phyloP scores from a whole-genome alignment of 2,329 filamentous ascomycete genomes.

The Stylonectria norvegica region DNA sequence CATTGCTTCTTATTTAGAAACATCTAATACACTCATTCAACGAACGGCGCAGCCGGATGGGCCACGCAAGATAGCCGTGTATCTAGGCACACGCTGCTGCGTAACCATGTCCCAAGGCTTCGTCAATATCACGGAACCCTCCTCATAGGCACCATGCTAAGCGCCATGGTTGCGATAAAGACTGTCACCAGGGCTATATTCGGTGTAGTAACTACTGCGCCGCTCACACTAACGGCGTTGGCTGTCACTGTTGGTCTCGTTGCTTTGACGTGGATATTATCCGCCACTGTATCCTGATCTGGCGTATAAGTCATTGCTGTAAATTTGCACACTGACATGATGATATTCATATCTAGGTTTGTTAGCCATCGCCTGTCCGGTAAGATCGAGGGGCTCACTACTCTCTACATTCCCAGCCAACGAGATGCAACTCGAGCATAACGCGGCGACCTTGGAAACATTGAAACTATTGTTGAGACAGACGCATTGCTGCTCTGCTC shows the following conservation, averaged over 20 bases:
- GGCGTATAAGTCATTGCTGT: constrained; percentile 26
- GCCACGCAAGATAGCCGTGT: no score
- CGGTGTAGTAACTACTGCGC: no score
- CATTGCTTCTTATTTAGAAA: no score
- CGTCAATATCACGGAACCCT: no score
- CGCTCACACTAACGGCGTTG: no score
- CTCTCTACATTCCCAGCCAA: constrained; percentile 30
- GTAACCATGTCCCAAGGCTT: no score
- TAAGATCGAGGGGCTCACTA: constrained; percentile 25
- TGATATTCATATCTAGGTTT: constrained; percentile 37
- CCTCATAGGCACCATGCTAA: no score
- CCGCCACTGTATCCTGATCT: constrained; percentile 29
- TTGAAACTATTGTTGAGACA: constrained; percentile 40
- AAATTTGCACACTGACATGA: constrained; percentile 37
- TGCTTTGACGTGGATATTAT: constrained; percentile 35
- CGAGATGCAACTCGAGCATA: constrained; percentile 39
- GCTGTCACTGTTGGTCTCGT: constrained; percentile 22
- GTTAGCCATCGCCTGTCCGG: constrained; percentile 1
- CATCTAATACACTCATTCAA: no score
- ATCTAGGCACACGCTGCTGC: no score
- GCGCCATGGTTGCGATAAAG: no score
- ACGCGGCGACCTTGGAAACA: constrained; percentile 35
- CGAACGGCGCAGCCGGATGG: no score
- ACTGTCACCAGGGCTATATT: no score
- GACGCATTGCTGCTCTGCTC: constrained; percentile 35